Conservation (phyloP, 345 rosid species). For the Pistacia atlantica region DNA sequence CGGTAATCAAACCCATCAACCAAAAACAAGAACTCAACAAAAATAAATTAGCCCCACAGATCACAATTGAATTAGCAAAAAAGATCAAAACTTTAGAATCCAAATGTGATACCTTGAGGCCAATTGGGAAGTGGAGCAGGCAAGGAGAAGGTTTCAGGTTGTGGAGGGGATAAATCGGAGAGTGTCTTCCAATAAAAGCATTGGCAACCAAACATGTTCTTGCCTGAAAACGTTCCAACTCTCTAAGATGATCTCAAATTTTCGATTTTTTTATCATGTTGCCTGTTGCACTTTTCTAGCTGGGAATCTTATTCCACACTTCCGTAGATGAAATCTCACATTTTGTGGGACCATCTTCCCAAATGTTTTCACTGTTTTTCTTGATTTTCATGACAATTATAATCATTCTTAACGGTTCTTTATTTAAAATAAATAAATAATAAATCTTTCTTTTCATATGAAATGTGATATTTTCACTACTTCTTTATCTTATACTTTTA, state of each 20-base stretch:
- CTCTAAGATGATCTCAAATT: not conserved
- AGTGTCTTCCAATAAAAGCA: constrained; percentile 48
- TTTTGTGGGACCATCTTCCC: too few relatives aligned
- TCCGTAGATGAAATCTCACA: not conserved
- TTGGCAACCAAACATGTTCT: constrained; percentile 55
- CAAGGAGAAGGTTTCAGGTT: constrained; percentile 59
- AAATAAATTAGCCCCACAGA: not conserved
- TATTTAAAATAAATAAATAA: too few relatives aligned
- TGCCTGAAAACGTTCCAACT: not conserved
- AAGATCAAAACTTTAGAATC: not conserved
- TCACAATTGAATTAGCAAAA: not conserved
- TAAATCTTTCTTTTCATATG: too few relatives aligned
- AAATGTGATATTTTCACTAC: too few relatives aligned
- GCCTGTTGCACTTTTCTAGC: not conserved
- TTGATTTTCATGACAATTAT: too few relatives aligned
- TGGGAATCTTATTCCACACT: not conserved
- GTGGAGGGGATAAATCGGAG: constrained; percentile 27
- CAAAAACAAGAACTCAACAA: not conserved
- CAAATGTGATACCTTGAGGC: constrained; percentile 60
- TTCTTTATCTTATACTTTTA: too few relatives aligned
- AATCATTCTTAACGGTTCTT: too few relatives aligned
- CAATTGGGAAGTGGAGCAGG: constrained; percentile 70
- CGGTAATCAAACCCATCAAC: not conserved
- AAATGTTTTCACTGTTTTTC: too few relatives aligned
- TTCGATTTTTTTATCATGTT: not conserved